phyloP scores from a whole-genome alignment of 2,329 filamentous ascomycete genomes.

The Diaporthe sp. region DNA sequence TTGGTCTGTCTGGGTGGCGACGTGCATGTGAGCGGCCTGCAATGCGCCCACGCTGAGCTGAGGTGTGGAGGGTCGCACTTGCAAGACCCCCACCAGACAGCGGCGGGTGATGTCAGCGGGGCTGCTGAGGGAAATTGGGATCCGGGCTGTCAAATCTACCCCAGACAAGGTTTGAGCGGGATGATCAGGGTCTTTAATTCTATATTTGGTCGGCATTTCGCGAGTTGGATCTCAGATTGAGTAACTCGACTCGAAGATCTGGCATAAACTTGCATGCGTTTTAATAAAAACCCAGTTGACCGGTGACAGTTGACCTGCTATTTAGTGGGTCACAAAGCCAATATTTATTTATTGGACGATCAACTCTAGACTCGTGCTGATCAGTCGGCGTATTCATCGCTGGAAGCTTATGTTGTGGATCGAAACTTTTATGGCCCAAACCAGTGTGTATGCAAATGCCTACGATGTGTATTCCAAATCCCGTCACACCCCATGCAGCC shows the following conservation, averaged over 20 bases:
- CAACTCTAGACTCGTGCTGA: neutral
- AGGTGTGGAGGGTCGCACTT: constrained; percentile 25
- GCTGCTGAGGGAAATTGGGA: constrained; percentile 8
- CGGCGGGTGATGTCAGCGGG: constrained; percentile 33
- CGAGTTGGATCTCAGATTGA: neutral
- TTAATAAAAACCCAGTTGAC: neutral
- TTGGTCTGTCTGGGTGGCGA: neutral
- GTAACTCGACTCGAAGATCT: neutral
- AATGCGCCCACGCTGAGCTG: neutral
- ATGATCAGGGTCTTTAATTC: constrained; percentile 24
- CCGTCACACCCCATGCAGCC: constrained; percentile 42
- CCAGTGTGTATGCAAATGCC: neutral
- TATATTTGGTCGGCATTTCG: constrained; percentile 1
- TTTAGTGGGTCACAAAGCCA: constrained; percentile 3
- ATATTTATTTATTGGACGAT: constrained; percentile 1
- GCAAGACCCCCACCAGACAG: constrained; percentile 19
- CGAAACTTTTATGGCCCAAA: neutral
- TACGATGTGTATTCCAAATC: neutral
- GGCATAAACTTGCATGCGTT: neutral
- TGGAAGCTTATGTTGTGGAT: constrained; percentile 22
- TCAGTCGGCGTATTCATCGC: neutral
- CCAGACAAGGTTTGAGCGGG: constrained; percentile 23
- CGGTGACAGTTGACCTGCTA: neutral
- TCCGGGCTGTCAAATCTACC: constrained; percentile 25
- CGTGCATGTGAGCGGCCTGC: neutral